Percentiles rank a stretch among this genome's conserved stretches.
Evolutionary conservation across 176 grass and related monocot genomes (phyloP).

Genomic region (bread wheat (Triticum aestivum)): IWGSC_CS_RefSeq_v2.1 NC_057800.1:239208753-239209252

Average conservation of each 20-base stretch:
- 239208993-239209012: not conserved
- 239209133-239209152: slow-evolving; percentile 5
- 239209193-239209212: not conserved
- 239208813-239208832: not conserved
- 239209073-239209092: not conserved
- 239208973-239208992: not conserved
- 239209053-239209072: not conserved
- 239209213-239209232: not conserved
- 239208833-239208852: not conserved
- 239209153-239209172: not conserved
- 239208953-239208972: not conserved
- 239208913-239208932: not conserved
- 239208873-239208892: not conserved
- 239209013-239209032: not conserved
- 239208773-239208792: slow-evolving; percentile 12
- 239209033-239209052: not conserved
- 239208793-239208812: not conserved
- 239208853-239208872: not conserved
- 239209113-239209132: not conserved
- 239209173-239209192: not conserved
- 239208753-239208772: no score
- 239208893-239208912: slow-evolving; percentile 10
- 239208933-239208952: not conserved
- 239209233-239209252: slow-evolving; percentile 5
- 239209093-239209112: not conserved